Percentiles rank a stretch among this genome's conserved stretches.
These are phyloP conservation scores for Phytophthora ohioensis DNA, from an alignment of 352 stramenopile genomes.

Conservation along the genomic window DNA sequence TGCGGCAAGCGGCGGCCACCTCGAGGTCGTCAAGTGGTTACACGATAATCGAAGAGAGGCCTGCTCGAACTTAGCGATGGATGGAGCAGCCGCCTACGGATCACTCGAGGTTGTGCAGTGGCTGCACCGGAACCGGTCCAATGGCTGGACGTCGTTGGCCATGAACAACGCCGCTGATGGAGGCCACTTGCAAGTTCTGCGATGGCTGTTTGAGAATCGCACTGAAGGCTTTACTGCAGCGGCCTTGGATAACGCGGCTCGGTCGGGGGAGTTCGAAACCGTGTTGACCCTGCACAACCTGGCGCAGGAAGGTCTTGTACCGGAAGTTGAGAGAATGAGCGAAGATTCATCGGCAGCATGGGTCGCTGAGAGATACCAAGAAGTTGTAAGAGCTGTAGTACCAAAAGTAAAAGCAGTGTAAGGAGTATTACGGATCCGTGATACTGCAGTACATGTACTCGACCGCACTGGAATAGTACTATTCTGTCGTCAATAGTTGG, in stretches of 20 bases:
- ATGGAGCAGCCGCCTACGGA: slow-evolving; percentile 14
- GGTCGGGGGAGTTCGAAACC: slow-evolving; percentile 9
- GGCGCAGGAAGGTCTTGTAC: slow-evolving; percentile 1
- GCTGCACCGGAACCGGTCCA: slow-evolving; percentile 11
- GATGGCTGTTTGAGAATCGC: slow-evolving; percentile 22
- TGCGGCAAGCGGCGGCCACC: slow-evolving; percentile 1
- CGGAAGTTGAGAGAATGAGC: slow-evolving; percentile 10
- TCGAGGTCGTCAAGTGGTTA: slow-evolving; percentile 16
- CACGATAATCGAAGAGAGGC: slow-evolving; percentile 17
- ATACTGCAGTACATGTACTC: no score
- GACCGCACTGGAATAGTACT: no score
- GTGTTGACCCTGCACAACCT: slow-evolving; percentile 18
- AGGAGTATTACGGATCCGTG: no score
- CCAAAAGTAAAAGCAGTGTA: no score
- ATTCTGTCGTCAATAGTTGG: no score
- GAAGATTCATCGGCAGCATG: background rate
- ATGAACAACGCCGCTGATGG: slow-evolving; percentile 14
- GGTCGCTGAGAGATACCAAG: slow-evolving; percentile 7
- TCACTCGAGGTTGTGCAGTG: slow-evolving; percentile 10
- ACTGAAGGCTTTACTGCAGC: slow-evolving; percentile 11
- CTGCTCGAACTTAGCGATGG: slow-evolving; percentile 16
- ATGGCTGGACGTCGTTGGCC: slow-evolving; percentile 11
- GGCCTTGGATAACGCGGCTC: slow-evolving; percentile 12
- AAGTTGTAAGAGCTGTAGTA: background rate
- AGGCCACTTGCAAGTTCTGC: slow-evolving; percentile 10